Evolutionary conservation across 1,284 basidiomycete species (phyloP).

Genomic region (Cutaneotrichosporon cyanovorans): DNA sequence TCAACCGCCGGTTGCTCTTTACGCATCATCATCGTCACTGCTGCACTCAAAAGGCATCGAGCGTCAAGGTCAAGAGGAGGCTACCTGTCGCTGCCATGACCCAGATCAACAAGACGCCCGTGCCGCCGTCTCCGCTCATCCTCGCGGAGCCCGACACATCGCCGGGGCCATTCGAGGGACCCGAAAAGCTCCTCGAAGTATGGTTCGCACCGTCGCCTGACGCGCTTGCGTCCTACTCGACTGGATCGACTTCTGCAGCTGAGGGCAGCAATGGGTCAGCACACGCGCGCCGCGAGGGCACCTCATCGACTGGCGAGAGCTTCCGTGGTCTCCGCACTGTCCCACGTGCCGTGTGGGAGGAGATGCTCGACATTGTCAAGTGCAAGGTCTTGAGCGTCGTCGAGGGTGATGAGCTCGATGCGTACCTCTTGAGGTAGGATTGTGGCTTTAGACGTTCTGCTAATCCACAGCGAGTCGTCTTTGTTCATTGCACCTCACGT

Average conservation of each 20-base stretch:
- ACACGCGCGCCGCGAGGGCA: slow-evolving; percentile 7
- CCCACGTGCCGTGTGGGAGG: slow-evolving; percentile 76
- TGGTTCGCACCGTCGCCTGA: slow-evolving; percentile 84
- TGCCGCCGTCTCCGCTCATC: slow-evolving; percentile 17
- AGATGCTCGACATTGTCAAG: slow-evolving; percentile 93
- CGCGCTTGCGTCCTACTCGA: slow-evolving; percentile 47
- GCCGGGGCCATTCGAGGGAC: slow-evolving; percentile 48
- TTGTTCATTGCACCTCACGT: slow-evolving; percentile 94
- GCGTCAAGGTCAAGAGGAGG: slow-evolving; percentile 4
- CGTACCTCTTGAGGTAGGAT: slow-evolving; percentile 84
- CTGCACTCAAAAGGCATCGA: not conserved
- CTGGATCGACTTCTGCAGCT: not conserved
- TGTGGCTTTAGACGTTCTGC: not conserved
- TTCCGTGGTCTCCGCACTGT: slow-evolving; percentile 53
- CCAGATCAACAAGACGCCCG: slow-evolving; percentile 10
- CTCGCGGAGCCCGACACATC: slow-evolving; percentile 24
- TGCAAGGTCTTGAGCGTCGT: slow-evolving; percentile 93
- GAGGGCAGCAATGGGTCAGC: not conserved
- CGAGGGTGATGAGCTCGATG: slow-evolving; percentile 80
- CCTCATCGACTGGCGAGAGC: slow-evolving; percentile 9
- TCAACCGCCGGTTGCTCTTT: too few species aligned
- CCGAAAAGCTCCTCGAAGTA: slow-evolving; percentile 95
- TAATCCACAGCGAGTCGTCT: slow-evolving; percentile 75
- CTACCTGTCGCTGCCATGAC: slow-evolving; percentile 11
- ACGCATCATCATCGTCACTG: too few species aligned